phyloP scores from a whole-genome alignment of 2,329 filamentous ascomycete species.

The Cryphonectria naterciae region DNA sequence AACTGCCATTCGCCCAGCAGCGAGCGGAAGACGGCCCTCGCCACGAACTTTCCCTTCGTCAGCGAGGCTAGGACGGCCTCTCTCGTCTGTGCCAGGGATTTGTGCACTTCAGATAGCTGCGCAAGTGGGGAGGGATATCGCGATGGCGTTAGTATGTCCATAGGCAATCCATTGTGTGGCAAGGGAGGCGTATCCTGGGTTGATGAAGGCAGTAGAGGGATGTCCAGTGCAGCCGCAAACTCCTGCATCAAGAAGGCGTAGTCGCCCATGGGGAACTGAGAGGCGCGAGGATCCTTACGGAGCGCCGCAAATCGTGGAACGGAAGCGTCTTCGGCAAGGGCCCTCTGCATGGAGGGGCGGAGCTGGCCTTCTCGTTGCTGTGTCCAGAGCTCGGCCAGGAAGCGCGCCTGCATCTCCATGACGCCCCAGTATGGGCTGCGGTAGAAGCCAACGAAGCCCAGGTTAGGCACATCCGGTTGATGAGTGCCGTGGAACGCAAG shows the following conservation, averaged over 20 bases:
- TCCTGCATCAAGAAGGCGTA: constrained; percentile 77
- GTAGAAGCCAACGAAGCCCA: constrained; percentile 85
- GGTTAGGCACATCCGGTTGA: constrained; percentile 60
- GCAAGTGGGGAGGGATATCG: constrained; percentile 52
- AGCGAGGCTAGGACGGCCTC: constrained; percentile 47
- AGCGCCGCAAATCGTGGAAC: constrained; percentile 54
- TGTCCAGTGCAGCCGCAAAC: constrained; percentile 61
- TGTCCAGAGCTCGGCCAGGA: constrained; percentile 66
- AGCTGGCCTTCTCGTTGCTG: constrained; percentile 35
- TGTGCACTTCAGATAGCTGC: constrained; percentile 45
- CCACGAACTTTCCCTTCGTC: constrained; percentile 56
- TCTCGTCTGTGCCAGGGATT: constrained; percentile 52
- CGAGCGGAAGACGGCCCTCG: constrained; percentile 70
- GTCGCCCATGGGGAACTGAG: constrained; percentile 83
- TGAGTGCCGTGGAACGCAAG: constrained; percentile 70
- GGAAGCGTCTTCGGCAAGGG: constrained; percentile 49
- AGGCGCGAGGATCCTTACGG: constrained; percentile 55
- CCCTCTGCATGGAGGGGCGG: constrained; percentile 40
- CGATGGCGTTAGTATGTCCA: constrained; percentile 62
- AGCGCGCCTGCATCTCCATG: constrained; percentile 82
- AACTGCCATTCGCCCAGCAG: constrained; percentile 73
- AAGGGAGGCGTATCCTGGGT: constrained; percentile 41
- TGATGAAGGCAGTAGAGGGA: constrained; percentile 48
- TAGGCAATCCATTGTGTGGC: constrained; percentile 45
- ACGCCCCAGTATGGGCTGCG: constrained; percentile 84